Evolutionary conservation across 2,329 filamentous ascomycete genomes (phyloP), one percentile per base, ranked within the genome.

Genomic region (Monilinia fructigena): DNA sequence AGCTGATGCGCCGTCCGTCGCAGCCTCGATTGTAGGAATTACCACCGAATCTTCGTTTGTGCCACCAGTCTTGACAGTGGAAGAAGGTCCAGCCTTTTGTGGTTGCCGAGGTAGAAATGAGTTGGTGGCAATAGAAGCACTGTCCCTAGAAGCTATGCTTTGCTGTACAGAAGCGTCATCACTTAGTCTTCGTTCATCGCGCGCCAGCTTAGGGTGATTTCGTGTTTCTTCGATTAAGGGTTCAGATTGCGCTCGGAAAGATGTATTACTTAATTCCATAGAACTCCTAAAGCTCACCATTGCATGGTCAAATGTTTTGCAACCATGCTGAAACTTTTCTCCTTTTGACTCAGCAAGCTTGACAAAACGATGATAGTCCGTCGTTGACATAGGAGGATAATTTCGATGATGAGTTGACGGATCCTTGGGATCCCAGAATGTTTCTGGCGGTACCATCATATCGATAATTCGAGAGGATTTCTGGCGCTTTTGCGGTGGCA

Each of bases 341-440:
- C 79, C 79, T 45, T 82, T 78, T 0, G 77, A 76, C 42, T 77
- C 72, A 1, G 85, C 85, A 20, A 83, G 84, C n/a, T 80, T 74
- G 23, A 79, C 77, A 74, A 87, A 88, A 2, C 82, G 83, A 45
- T 82, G 80, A 66, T 82, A 82, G 68, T 89, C 85, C 8, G 85
- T 78, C 66, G 85, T 81, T 0, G 83, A 87, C 85, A 89, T 88
- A 69, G 86, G 83, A 0, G 86, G 86, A 70, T 89, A 89, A 61
- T 83, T 75, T 4, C 87, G 78, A 69, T 89, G 86, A 81, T 85
- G 87, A 0, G 84, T 87, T 26, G 74, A 78, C 65, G 78, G 78
- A 70, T 88, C 82, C 55, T 80, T 78, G 4, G 78, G 77, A 56
- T 82, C 81, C 86, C 86, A 89, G 72, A 84, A 89, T 0, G 80